Evolutionary conservation across 495 filamentous ascomycete genomes (phyloP), one percentile per base, ranked within the genome.

Genomic region (Podospora pseudoanserina): DNA sequence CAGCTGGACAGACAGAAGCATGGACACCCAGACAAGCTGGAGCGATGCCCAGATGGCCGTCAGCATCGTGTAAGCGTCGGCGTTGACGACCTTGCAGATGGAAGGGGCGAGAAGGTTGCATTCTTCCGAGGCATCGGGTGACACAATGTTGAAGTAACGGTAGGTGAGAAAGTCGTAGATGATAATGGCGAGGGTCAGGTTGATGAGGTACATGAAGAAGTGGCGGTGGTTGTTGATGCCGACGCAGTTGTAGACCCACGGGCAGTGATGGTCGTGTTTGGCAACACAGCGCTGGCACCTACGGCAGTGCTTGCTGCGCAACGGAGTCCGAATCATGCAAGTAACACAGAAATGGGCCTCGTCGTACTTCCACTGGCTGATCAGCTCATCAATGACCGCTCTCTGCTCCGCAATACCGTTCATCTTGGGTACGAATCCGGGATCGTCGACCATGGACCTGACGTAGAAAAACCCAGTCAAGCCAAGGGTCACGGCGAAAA

Each of bases 201-300:
- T 90, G 20, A 92, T 77, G 39, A 97, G 84, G 75, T 97, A 99
- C 26, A 97, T 77, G 67, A 97, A 90, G 80, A 99, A 99, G 73
- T 97, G 96, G 4, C 95, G 88, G 72, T 96, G 89, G 75, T 99
- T 99, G 75, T 97, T 97, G 54, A 94, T 85, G 56, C 91, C 95
- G 54, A 99, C 87, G 75, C 95, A 99, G 79, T 97, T 97, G 78
- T 95, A 89, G 53, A 97, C 92, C 95, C 95, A 99, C 0, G 95
- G 95, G 73, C 95, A 99, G 76, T 99, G 95, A 73, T 99, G 95
- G 75, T 99, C 95, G 78, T 97, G 91, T 79, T 95, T 97, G 32
- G 95, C 92, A 70, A 99, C 89, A 78, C 95, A 99, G 61, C 95
- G 92, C 67, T 88, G 86, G 73, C 95, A 99, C 69, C 89, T 85